Conservation (phyloP, 1,139 yeast species). For the Pneumocystis canis region DNA sequence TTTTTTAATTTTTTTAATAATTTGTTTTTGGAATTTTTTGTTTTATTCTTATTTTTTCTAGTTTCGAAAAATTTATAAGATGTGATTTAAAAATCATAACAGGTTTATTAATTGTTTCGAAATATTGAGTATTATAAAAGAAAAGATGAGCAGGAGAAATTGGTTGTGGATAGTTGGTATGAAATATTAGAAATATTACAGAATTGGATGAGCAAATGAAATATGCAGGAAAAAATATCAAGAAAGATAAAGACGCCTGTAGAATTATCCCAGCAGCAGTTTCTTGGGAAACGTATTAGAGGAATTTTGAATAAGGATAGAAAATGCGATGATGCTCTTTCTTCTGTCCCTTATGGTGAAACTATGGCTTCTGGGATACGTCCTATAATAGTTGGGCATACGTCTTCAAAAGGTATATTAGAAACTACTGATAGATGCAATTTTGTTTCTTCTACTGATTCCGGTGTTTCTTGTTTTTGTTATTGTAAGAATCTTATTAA, state of each 20-base stretch:
- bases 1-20: not conserved
- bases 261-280: not conserved
- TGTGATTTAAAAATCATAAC: not conserved
- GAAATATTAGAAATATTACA: not conserved
- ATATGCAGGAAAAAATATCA: not conserved
- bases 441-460: not conserved
- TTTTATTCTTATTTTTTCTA: not conserved
- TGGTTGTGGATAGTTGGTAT: not conserved
- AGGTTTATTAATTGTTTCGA: not conserved
- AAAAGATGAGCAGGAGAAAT: not conserved
- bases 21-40: not conserved
- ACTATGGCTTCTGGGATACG: not conserved
- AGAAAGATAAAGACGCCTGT: not conserved
- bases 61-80: not conserved
- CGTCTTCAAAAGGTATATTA: not conserved
- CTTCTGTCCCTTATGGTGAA: constrained; percentile 1
- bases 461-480: not conserved
- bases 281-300: not conserved
- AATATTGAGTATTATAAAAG: not conserved
- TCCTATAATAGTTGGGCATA: not conserved
- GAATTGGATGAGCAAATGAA: not conserved
- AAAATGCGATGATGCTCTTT: not conserved
- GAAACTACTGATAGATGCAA: not conserved
- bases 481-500: not conserved
- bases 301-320: not conserved